Evolutionary conservation across 495 filamentous ascomycete genomes (phyloP).

Genomic region (Coniosporium apollinis): DNA sequence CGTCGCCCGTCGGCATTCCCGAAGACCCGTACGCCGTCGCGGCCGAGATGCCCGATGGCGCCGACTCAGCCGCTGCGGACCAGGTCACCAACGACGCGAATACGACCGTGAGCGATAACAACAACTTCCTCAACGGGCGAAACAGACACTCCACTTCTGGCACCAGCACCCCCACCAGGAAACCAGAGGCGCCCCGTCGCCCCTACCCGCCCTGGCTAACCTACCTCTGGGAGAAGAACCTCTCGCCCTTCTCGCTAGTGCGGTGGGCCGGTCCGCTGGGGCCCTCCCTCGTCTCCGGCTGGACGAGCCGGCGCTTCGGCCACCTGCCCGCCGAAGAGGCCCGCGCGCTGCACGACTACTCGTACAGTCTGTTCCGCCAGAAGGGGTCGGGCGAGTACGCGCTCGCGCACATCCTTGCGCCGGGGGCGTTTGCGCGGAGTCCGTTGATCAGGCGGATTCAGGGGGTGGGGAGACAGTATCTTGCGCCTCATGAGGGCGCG

Average conservation of each 20-base stretch:
- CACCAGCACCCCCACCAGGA: conserved; percentile 17
- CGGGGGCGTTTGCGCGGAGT: conserved; percentile 78
- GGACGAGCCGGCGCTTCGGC: conserved; percentile 83
- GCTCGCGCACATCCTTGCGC: conserved; percentile 79
- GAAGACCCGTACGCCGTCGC: conserved; percentile 85
- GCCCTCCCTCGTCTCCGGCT: conserved; percentile 81
- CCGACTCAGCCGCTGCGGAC: conserved; percentile 46
- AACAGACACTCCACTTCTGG: conserved; percentile 19
- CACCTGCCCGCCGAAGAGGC: conserved; percentile 71
- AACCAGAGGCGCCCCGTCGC: conserved; percentile 32
- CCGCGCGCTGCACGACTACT: conserved; percentile 74
- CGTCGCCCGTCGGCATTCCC: conserved; percentile 84
- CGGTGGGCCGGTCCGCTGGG: conserved; percentile 84
- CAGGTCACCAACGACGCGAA: conserved; percentile 55
- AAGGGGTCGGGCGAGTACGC: conserved; percentile 91
- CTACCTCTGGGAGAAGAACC: conserved; percentile 92
- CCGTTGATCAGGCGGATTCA: conserved; percentile 77
- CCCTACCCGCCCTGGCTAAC: conserved; percentile 69
- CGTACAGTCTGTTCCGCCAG: conserved; percentile 86
- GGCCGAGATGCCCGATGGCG: conserved; percentile 62
- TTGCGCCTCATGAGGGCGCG: conserved; percentile 12
- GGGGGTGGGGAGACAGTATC: conserved; percentile 49
- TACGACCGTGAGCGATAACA: conserved; percentile 32
- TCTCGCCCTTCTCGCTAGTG: conserved; percentile 83
- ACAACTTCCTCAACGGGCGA: conserved; percentile 40